Evolutionary conservation across 1,284 basidiomycete genomes (phyloP), one percentile per base, ranked within the genome.

Genomic region (Inonotus hispidus): DNA sequence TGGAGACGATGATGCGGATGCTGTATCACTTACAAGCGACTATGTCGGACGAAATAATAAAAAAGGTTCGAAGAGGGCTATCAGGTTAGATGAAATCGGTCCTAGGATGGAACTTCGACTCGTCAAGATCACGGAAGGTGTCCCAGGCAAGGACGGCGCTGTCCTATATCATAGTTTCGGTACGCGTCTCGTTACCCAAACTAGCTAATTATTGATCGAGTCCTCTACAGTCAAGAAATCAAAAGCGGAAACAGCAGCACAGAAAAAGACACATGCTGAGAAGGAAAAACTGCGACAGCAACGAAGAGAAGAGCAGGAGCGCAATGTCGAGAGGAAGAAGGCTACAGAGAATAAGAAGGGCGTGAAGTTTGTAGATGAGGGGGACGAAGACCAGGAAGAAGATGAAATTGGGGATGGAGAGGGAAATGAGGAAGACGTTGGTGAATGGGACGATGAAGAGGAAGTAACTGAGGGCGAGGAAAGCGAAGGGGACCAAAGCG

Each of bases 11-110:
- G 90, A 88, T 59, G 87, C 77, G 16, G 88, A 90, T 66, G 81
- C 86, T 60, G 87, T 99, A 6, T 85, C 89, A 64, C 79, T 99
- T 21, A 91, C 93, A 45, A 90, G 90, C 62, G 91, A 97, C 71
- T 98, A 98, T 72, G 88, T 98, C 27, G 97, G 97, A 19, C 78
- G 95, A 69, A 96, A 95, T 64, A 98, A 98, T 73, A 88, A 87
- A 70, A 92, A 89, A 72, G 95, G 94, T 1, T 85, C 91, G 70
- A 87, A 92, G 74, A 85, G 94, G 65, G 96, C 97, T 2, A 92
- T 99, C 1, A 82, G 88, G 63, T 77, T 99, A 60, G 90, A 95
- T 60, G 97, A 99, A 75, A 87, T 98, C 56, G 97, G 97, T 0
- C 97, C 97, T 29, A 80, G 97, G 67, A 88, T 99, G 85, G 97